Evolutionary conservation across 495 filamentous ascomycete genomes (phyloP), one percentile per base, ranked within the genome.

Genomic region (Diplogelasinospora grovesii): DNA sequence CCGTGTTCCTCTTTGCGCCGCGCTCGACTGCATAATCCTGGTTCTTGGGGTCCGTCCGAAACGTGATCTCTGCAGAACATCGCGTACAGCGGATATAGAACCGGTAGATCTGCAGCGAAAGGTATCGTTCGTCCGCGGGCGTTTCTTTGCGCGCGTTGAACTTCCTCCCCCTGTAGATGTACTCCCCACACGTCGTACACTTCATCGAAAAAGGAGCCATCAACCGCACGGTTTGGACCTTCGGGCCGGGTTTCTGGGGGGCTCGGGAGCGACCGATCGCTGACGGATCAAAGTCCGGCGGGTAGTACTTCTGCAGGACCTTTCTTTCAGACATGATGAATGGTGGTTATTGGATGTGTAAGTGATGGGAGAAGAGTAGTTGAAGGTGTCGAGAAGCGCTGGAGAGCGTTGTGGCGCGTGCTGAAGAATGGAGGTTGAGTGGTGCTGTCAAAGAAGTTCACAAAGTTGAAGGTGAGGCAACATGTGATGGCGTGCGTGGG

Each of bases 81-180:
- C 89, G 68, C 45, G 92, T 96, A 64, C 93, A 99, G 2, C 86
- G 74, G 53, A 98, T 98, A 62, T 90, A 94, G 71, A 97, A 95
- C 1, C 90, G 78, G 70, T 82, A 92, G 39, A 97, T 89, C 45
- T 84, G 75, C 45, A 99, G 95, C 39, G 69, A 69, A 43, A 90
- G 78, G 68, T 99, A 99, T 48, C 82, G 85, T 55, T 97, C 89
- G 27, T 92, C 87, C 5, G 34, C 83, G 3, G 54, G 86, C 6
- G 83, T 94, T 54, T 96, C 87, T 50, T 99, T 99, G 36, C 88
- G 80, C 2, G 92, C 89, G 63, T 96, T 98, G 75, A 95, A 97
- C 54, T 96, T 97, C 34, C 89, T 81, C 1, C 90, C 90, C 49
- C 86, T 86, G 71, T 96, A 95, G 59, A 98, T 96, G 73, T 86